Percentiles rank a stretch among this genome's conserved stretches.
Conservation (phyloP, 2,329 filamentous ascomycete species). For the Chlorencoelia australis region DNA sequence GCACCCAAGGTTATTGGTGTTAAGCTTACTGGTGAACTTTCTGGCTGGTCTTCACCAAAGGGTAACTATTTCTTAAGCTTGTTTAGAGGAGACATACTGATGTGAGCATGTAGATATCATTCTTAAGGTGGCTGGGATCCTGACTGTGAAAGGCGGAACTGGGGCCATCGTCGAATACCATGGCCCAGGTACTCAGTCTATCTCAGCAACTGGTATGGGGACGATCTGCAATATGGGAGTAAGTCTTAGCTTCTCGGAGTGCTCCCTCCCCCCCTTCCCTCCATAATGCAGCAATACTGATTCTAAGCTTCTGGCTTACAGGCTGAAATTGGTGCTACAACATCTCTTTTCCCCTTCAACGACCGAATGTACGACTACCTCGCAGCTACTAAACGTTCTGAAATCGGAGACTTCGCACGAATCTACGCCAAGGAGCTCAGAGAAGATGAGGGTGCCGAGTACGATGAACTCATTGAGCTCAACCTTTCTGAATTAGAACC, state of each 20-base stretch:
- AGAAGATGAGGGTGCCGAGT: conserved; percentile 83
- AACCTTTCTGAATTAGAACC: conserved; percentile 92
- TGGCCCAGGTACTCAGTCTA: conserved; percentile 60
- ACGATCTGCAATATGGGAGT: conserved; percentile 65
- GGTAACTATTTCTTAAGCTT: conserved; percentile 40
- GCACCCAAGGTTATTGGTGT: conserved; percentile 96
- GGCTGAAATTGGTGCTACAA: conserved; percentile 74
- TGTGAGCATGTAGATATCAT: conserved; percentile 64
- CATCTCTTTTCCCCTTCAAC: conserved; percentile 95
- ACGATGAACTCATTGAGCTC: conserved; percentile 93
- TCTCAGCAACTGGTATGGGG: conserved; percentile 79
- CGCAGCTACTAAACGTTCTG: conserved; percentile 75
- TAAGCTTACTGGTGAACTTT: conserved; percentile 80
- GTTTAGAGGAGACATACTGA: conserved; percentile 4
- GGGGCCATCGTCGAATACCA: conserved; percentile 79
- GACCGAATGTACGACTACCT: conserved; percentile 97
- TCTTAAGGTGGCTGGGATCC: conserved; percentile 89
- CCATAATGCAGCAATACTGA: no score
- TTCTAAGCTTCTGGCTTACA: not conserved
- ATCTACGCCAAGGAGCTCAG: conserved; percentile 75
- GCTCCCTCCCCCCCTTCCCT: no score
- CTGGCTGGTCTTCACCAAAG: conserved; percentile 89
- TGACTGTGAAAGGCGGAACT: conserved; percentile 97
- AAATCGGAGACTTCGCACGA: conserved; percentile 85
- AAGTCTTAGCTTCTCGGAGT: no score